Evolutionary conservation across 495 filamentous ascomycete species (phyloP), one percentile per base, ranked within the genome.

Genomic region (Pseudomonodictys pantanalensis): DNA sequence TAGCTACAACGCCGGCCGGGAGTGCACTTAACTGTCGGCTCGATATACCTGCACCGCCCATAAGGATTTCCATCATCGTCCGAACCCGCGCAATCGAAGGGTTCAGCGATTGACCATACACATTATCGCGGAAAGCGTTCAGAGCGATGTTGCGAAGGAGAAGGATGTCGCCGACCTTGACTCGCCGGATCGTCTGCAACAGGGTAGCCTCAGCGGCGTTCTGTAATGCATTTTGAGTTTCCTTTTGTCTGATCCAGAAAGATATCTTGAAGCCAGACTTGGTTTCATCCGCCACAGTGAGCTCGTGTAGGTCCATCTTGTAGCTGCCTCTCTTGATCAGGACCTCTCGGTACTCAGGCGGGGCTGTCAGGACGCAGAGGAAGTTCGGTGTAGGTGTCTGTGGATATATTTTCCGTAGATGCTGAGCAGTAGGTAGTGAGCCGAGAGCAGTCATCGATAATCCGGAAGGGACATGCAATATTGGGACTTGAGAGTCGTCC

Each of bases 251-350:
- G 62, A 62, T 76, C 92, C 92, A 97, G 62, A 96, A 87, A 25
- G 86, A 92, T 57, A 97, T 74, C 11, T 78, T 81, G 70, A 97
- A 95, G 12, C 88, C 89, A 11, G 88, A 84, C 47, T 79, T 82
- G 1, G 90, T 93, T 53, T 96, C 90, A 67, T 97, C 92, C 11
- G 88, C 91, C 1, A 96, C 88, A 1, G 91, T 77, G 4, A 95
- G 69, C 66, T 95, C 90, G 30, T 91, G 73, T 0, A 95, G 77
- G 30, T 86, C 78, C 43, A 86, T 78, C 17, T 58, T 50, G 17
- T 64, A 52, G 42, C 73, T 72, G 23, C 73, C 76, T 1, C 73
- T 63, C 10, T 81, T 79, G 67, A 80, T 78, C 23, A 75, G 72
- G 38, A 87, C 75, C 22, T 77, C 79, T n/a, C 88, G 84, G 2